phyloP scores from a whole-genome alignment of 1,139 yeast genomes.

The Pichia sp. region DNA sequence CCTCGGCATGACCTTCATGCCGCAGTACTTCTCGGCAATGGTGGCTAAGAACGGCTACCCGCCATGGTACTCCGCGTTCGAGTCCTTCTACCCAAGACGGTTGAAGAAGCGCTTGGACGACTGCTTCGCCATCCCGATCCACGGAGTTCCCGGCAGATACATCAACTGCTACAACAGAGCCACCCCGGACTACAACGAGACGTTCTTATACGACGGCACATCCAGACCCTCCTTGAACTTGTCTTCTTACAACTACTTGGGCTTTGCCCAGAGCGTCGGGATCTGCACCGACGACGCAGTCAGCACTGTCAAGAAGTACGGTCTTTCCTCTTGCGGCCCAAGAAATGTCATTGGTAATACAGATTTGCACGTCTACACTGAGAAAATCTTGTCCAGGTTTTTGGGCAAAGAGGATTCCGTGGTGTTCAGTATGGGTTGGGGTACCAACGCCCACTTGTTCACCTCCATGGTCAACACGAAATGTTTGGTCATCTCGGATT shows the following conservation, averaged over 20 bases:
- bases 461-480: conserved; percentile 79
- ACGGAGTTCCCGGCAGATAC: conserved; percentile 95
- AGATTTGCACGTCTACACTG: conserved; percentile 71
- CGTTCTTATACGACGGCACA: conserved; percentile 68
- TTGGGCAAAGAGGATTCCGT: conserved; percentile 89
- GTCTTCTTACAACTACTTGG: conserved; percentile 88
- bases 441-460: conserved; percentile 91
- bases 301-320: conserved; percentile 58
- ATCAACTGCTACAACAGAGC: conserved; percentile 76
- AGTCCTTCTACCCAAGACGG: conserved; percentile 87
- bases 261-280: conserved; percentile 95
- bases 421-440: conserved; percentile 90
- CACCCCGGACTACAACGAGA: conserved; percentile 54
- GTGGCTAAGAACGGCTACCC: conserved; percentile 87
- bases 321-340: conserved; percentile 77
- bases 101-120: conserved; percentile 88
- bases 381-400: conserved; percentile 72
- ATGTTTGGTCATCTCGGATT: conserved; percentile 89
- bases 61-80: conserved; percentile 93
- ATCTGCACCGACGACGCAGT: conserved; percentile 81
- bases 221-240: conserved; percentile 76
- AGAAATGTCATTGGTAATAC: conserved; percentile 72
- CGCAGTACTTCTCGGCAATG: conserved; percentile 59
- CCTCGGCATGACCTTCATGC: conserved; percentile 70
- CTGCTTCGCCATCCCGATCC: conserved; percentile 91